Percentiles rank a stretch among this genome's conserved stretches.
Conservation (phyloP, 129 eudicot genomes). For the Flaveria sonorensis region DNA sequence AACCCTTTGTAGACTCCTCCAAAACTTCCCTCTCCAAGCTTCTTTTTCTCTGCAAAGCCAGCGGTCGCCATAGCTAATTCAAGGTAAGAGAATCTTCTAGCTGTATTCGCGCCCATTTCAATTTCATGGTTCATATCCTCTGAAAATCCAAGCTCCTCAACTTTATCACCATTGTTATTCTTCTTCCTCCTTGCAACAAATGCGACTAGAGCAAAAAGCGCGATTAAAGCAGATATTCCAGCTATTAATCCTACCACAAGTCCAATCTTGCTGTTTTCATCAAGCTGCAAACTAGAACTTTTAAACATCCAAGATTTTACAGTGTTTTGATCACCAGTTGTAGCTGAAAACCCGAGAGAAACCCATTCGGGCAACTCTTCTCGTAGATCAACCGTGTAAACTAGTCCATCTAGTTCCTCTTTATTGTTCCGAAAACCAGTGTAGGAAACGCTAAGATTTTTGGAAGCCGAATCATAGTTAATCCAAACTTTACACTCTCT, state of each 20-base stretch:
- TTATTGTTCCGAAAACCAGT: constrained; percentile 17
- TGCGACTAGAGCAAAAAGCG: not conserved
- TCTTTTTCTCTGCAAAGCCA: constrained; percentile 27
- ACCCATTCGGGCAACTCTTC: constrained; percentile 35
- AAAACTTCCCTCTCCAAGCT: constrained; percentile 52
- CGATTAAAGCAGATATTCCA: not conserved
- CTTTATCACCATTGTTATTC: not conserved
- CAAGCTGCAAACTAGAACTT: constrained; percentile 23
- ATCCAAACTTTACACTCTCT: constrained; percentile 31
- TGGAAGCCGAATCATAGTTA: constrained; percentile 24
- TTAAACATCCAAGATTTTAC: constrained; percentile 42
- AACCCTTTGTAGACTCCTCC: constrained; percentile 45
- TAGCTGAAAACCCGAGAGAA: constrained; percentile 41
- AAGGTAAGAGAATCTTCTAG: constrained; percentile 32
- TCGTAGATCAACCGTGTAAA: constrained; percentile 38
- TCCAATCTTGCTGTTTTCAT: not conserved
- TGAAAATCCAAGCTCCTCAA: not conserved
- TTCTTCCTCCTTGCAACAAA: constrained; percentile 27
- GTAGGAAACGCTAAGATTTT: constrained; percentile 27
- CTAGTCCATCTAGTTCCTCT: not conserved
- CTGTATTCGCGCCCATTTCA: constrained; percentile 9
- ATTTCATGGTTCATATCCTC: constrained; percentile 31
- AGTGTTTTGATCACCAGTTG: constrained; percentile 33
- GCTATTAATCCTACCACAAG: constrained; percentile 22
- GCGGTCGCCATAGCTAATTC: constrained; percentile 33